These are phyloP conservation scores for Starmerella sirachaensis DNA, from an alignment of 805 yeast species.

Conservation along the genomic window DNA sequence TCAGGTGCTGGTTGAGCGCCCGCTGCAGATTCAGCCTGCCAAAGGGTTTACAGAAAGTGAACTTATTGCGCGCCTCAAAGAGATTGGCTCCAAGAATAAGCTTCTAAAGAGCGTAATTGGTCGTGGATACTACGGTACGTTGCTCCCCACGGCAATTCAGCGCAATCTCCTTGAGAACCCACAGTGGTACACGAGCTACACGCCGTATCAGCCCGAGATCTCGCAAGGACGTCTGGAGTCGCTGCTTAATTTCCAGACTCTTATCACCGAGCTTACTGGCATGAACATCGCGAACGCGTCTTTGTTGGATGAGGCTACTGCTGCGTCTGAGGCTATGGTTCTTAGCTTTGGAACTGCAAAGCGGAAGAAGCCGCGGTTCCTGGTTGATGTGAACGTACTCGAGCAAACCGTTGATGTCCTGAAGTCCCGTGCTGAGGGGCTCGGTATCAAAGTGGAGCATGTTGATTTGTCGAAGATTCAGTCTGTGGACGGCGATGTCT, in stretches of 20 bases:
- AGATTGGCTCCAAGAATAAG: slow-evolving; percentile 64
- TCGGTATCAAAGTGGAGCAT: slow-evolving; percentile 45
- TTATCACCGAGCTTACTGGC: slow-evolving; percentile 81
- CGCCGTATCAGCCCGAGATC: slow-evolving; percentile 97
- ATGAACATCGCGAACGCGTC: slow-evolving; percentile 93
- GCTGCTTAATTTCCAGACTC: slow-evolving; percentile 83
- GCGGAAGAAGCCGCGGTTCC: slow-evolving; percentile 56
- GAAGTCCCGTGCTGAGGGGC: slow-evolving; percentile 62
- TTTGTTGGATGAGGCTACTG: slow-evolving; percentile 88
- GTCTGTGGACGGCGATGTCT: slow-evolving; percentile 34
- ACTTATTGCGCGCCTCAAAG: slow-evolving; percentile 55
- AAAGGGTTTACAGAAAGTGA: slow-evolving; percentile 73
- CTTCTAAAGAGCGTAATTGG: slow-evolving; percentile 72
- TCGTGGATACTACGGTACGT: slow-evolving; percentile 86
- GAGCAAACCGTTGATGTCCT: slow-evolving; percentile 79
- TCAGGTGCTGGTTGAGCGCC: slow-evolving; percentile 57
- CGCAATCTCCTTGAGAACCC: slow-evolving; percentile 87
- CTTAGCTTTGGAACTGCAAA: slow-evolving; percentile 56
- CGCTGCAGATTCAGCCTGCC: slow-evolving; percentile 52
- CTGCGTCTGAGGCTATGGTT: slow-evolving; percentile 95
- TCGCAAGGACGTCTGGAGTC: slow-evolving; percentile 93
- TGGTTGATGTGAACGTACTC: slow-evolving; percentile 65
- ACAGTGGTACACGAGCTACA: slow-evolving; percentile 97
- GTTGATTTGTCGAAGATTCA: slow-evolving; percentile 35
- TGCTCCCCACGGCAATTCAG: slow-evolving; percentile 82